Evolutionary conservation across 2,329 filamentous ascomycete genomes (phyloP), one percentile per base, ranked within the genome.

Genomic region (Whalleya microplaca): DNA sequence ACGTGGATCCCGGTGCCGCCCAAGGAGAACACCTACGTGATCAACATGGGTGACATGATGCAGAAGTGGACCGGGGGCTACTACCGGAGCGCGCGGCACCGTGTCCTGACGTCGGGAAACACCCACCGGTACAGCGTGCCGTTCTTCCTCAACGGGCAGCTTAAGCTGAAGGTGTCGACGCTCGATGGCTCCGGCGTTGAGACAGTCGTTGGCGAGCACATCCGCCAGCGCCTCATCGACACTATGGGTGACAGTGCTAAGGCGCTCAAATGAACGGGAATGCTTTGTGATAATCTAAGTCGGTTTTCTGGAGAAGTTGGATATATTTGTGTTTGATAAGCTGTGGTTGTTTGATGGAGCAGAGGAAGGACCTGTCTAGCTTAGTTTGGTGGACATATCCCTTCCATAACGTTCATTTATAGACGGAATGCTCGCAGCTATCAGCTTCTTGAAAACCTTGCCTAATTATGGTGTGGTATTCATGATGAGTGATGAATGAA

Each of bases 1-100:
- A 56, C 57, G 2, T 71, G 67, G 69, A 54, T 70, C 8, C 58
- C 62, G 0, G 70, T 75, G 1, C 66, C 69, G 0, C 65, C 66
- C 2, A 59, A 66, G 9, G 62, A 68, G 52, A 65, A 68, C 16
- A 64, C 63, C 2, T 74, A 68, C 41, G 71, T 76, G 8, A 71
- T 75, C 48, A 75, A 76, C 41, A 66, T 71, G 9, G 72, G 73
- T 1, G 72, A 75, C 47, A 66, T 74, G 65, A 59, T 75, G 48
- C 58, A 70, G 59, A 65, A 63, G 12, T 72, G 61, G 46, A 66
- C 68, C 0, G 66, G 58, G 0, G 69, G 66, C 2, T 59, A 58
- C 19, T 72, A 71, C 41, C 60, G 57, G 18, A 70, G 68, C 48
- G 65, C 65, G 18, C 52, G 60, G 18, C 68, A 71, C 55, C 54